Conservation (phyloP, 768 basidiomycete genomes). For the Tricholoma saponaceum region DNA sequence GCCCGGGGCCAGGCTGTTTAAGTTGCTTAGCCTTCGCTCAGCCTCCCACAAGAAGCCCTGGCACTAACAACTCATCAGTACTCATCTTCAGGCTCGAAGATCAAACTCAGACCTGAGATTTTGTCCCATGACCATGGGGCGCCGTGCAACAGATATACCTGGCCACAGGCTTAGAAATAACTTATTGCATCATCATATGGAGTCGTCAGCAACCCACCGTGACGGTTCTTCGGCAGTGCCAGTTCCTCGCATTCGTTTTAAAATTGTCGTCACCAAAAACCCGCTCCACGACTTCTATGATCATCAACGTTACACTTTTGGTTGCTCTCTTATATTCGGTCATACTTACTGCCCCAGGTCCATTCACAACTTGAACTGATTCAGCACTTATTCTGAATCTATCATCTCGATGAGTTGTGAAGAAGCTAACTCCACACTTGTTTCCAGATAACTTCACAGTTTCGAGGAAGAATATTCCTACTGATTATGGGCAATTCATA, state of each 20-base stretch:
- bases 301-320: neutral
- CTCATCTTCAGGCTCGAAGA: too few relatives aligned
- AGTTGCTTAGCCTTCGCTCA: too few relatives aligned
- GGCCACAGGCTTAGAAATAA: too few relatives aligned
- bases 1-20: too few relatives aligned
- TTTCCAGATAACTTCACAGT: neutral
- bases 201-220: too few relatives aligned
- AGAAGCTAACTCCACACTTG: neutral
- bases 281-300: neutral
- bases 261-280: neutral
- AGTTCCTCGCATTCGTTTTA: too few relatives aligned
- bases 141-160: too few relatives aligned
- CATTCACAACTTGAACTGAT: too few relatives aligned
- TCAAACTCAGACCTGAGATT: neutral
- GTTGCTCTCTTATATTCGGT: neutral
- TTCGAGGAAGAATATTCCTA: neutral
- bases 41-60: too few relatives aligned
- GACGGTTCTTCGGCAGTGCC: neutral
- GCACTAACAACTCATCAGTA: too few relatives aligned
- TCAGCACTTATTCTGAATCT: neutral
- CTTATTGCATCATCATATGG: too few relatives aligned
- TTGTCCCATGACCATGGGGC: neutral
- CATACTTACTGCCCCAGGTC: neutral
- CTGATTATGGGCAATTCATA: slow-evolving; percentile 27
- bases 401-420: neutral